Evolutionary conservation across 352 stramenopile genomes (phyloP), one percentile per base, ranked within the genome.

Genomic region (Phytophthora nicotianae): DNA sequence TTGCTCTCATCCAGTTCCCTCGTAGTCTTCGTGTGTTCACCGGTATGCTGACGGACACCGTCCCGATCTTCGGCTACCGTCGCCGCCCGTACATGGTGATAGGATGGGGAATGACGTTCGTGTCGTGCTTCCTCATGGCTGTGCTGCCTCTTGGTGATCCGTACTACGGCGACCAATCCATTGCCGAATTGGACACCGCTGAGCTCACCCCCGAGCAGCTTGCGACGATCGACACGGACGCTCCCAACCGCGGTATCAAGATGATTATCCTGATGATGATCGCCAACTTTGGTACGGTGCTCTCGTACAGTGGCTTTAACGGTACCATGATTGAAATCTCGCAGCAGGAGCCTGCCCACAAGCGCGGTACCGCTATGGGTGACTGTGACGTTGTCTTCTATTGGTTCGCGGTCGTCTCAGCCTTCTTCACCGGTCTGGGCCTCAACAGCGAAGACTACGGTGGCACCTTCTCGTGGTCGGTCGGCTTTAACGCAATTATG

Each of bases 31-130:
- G 77, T 17, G 51, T 86, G n/a, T 75, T 95, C 23, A 81, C 83
- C 50, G 86, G 79, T 46, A 80, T 96, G 50, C 50, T 96, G 6
- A 85, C 73, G 3, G 89, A 97, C 70, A 90, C 74, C 33, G 70
- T 81, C 38, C 88, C 88, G 17, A 89, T 97, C 58, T 84, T 76
- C 48, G 83, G 87, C 50, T 90, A 90, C 55, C 88, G 83, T 32
- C 75, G 88, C 10, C 89, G 88, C 10, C 80, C 88, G 32, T 97
- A 97, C 63, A 85, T 96, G 50, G 72, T 89, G 20, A 58, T 90
- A 35, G 89, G 89, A 17, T 89, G 79, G 79, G 50, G 33, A 23
- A 70, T 86, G 53, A 68, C 70, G 3, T 74, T 73, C 49, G 7
- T 77, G 8, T 47, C 57, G 11, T 79, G 78, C 16, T 63, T 86